phyloP scores from a whole-genome alignment of 495 filamentous ascomycete species.

The Penicillium crystallinum region DNA sequence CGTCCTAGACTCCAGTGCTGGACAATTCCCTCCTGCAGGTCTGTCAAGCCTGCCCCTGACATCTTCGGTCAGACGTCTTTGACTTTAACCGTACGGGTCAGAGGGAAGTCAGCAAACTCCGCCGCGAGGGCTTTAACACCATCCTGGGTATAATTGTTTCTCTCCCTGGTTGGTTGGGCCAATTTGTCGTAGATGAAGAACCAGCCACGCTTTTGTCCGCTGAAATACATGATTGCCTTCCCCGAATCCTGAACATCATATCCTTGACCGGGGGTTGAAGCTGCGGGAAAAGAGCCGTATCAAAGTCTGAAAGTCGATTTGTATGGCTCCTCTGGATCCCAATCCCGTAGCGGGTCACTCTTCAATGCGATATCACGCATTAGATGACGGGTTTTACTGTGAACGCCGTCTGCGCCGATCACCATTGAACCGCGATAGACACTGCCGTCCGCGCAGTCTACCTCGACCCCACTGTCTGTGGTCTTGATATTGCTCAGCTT shows the following conservation, averaged over 20 bases:
- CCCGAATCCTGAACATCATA: slow-evolving; percentile 14
- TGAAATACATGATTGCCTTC: slow-evolving; percentile 17
- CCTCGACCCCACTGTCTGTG: slow-evolving; percentile 5
- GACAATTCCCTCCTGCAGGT: slow-evolving; percentile 22
- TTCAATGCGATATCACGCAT: slow-evolving; percentile 34
- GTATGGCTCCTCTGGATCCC: slow-evolving; percentile 19
- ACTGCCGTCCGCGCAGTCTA: slow-evolving; percentile 25
- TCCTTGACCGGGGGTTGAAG: slow-evolving; percentile 11
- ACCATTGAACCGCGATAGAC: slow-evolving; percentile 37
- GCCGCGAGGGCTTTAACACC: slow-evolving; percentile 24
- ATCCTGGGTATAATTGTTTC: slow-evolving; percentile 22
- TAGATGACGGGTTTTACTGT: slow-evolving; percentile 38
- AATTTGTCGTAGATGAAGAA: slow-evolving; percentile 33
- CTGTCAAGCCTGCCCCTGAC: slow-evolving; percentile 12
- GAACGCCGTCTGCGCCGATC: slow-evolving; percentile 46
- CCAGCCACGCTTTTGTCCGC: slow-evolving; percentile 25
- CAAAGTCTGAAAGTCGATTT: slow-evolving; percentile 15
- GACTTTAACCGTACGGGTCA: slow-evolving; percentile 20
- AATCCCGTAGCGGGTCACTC: slow-evolving; percentile 9
- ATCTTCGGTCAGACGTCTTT: slow-evolving; percentile 23
- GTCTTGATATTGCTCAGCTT: slow-evolving; percentile 9
- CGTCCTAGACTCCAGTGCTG: slow-evolving; percentile 20
- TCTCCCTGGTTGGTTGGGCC: slow-evolving; percentile 18
- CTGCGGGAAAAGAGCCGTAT: slow-evolving; percentile 23
- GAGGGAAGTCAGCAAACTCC: slow-evolving; percentile 22